These are phyloP conservation scores for Chaetomidium leptoderma DNA, from an alignment of 495 filamentous ascomycete genomes.

Conservation along the genomic window DNA sequence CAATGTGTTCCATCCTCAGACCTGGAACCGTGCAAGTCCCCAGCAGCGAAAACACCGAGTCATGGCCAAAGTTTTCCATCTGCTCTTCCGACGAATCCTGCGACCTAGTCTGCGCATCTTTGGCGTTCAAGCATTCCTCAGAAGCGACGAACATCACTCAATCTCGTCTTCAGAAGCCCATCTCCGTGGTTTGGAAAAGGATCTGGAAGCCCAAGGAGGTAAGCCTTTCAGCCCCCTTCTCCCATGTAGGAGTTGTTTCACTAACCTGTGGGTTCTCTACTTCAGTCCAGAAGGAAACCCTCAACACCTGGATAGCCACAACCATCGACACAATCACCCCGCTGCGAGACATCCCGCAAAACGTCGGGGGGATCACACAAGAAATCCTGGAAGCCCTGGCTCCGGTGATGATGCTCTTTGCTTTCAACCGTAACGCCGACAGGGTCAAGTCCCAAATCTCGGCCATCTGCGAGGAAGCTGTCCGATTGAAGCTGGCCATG, in stretches of 20 bases:
- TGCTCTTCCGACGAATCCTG: constrained; percentile 18
- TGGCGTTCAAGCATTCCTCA: constrained; percentile 12
- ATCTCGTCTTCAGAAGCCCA: constrained; percentile 10
- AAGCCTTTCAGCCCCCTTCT: not conserved
- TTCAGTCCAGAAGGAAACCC: not conserved
- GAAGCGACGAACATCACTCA: not conserved
- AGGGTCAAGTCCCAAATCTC: not conserved
- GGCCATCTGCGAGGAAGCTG: constrained; percentile 14
- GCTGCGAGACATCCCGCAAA: not conserved
- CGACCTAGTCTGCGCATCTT: constrained; percentile 16
- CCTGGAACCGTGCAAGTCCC: constrained; percentile 1
- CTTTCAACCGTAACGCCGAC: not conserved
- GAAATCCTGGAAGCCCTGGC: constrained; percentile 7
- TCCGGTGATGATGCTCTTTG: constrained; percentile 9
- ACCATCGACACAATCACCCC: not conserved
- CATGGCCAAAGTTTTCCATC: constrained; percentile 18
- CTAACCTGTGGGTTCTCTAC: not conserved
- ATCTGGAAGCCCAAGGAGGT: constrained; percentile 5
- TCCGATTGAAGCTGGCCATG: constrained; percentile 17
- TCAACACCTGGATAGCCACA: constrained; percentile 8
- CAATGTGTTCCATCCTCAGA: not conserved
- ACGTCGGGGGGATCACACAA: not conserved
- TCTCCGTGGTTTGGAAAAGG: constrained; percentile 8
- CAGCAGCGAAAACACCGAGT: constrained; percentile 9
- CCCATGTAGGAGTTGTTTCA: not conserved